Base-by-base conservation (phyloP, 108 stramenopile species). In the Schizochytrium sp. region DNA sequence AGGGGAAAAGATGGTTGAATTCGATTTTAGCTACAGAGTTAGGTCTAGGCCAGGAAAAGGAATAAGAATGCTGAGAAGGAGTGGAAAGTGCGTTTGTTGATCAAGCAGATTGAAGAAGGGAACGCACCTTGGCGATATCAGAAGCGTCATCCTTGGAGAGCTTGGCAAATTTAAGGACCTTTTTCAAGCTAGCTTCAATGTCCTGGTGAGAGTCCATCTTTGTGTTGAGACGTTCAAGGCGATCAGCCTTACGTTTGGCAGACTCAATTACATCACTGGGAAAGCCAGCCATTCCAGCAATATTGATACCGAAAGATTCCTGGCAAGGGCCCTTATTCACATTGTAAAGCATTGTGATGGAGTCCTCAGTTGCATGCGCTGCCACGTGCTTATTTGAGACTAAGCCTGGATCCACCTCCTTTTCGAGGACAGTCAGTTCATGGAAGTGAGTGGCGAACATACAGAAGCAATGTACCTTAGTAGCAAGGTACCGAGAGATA, bases 361-460 rank as follows among this genome's bases (percentile, higher is more conserved):
- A 42, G 90, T 64, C 89, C 41, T 92, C 46, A 53, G 90, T 57
- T 73, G 50, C 88, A 19, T 53, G 61, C 61, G 98, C 98, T 49
- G 96, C 94, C 42, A 99, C 98, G 91, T 98, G 98, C 88, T 95
- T 93, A 91, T 98, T 98, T 72, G 92, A 91, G 19, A 98, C 96
- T 38, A 69, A 44, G 2, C 64, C 64, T 2, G 83, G 89, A 44
- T 59, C 72, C 47, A 94, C 88, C 40, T 90, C 91, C 56, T 93
- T 93, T 61, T 93, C 95, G 76, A 96, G 64, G 3, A 93, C 93
- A 3, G 98, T 98, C 50, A 99, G 91, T 91, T 99, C 99, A 91
- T 99, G 99, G 89, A 99, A 99, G 92, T 99, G 99, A 0, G 99
- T 99, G 3, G 99, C 98, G 91, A 99, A 99, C 19, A 99, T 96